phyloP scores from a whole-genome alignment of 2,329 filamentous ascomycete genomes.

The Rhynchosporium graminicola region DNA sequence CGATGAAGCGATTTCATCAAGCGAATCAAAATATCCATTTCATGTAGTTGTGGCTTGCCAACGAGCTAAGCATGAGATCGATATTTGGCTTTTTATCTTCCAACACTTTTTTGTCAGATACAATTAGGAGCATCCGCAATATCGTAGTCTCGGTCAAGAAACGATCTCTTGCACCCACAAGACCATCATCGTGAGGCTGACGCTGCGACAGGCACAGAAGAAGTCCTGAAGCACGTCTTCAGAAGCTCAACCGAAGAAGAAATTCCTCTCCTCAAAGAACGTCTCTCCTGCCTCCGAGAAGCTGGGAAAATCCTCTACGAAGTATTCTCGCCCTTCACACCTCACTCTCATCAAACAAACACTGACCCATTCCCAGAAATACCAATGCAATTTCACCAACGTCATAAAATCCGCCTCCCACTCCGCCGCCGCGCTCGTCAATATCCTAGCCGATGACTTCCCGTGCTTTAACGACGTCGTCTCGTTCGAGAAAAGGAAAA shows the following conservation, averaged over 20 bases:
- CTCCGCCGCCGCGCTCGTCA: slow-evolving; percentile 83
- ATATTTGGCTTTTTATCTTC: background rate
- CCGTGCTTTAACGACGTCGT: slow-evolving; percentile 83
- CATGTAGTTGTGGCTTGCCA: background rate
- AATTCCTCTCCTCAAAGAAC: slow-evolving; percentile 80
- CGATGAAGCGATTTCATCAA: background rate
- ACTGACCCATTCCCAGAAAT: slow-evolving; percentile 55
- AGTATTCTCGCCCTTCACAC: slow-evolving; percentile 48
- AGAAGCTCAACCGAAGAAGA: slow-evolving; percentile 82
- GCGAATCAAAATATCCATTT: background rate
- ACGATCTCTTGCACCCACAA: background rate
- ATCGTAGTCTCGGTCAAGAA: too few relatives aligned
- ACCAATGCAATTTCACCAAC: slow-evolving; percentile 71
- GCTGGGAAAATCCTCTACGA: slow-evolving; percentile 78
- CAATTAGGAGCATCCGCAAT: too few relatives aligned
- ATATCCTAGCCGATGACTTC: slow-evolving; percentile 80
- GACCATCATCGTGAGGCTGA: background rate
- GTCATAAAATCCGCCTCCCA: slow-evolving; percentile 72
- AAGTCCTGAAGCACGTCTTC: slow-evolving; percentile 76
- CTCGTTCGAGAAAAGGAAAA: slow-evolving; percentile 68
- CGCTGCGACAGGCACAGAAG: slow-evolving; percentile 53
- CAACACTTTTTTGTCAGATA: too few relatives aligned
- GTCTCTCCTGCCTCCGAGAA: slow-evolving; percentile 78
- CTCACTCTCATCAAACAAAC: background rate
- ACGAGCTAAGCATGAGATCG: background rate